These are phyloP conservation scores for Imleria badia DNA, from an alignment of 768 basidiomycete species.

Conservation along the genomic window DNA sequence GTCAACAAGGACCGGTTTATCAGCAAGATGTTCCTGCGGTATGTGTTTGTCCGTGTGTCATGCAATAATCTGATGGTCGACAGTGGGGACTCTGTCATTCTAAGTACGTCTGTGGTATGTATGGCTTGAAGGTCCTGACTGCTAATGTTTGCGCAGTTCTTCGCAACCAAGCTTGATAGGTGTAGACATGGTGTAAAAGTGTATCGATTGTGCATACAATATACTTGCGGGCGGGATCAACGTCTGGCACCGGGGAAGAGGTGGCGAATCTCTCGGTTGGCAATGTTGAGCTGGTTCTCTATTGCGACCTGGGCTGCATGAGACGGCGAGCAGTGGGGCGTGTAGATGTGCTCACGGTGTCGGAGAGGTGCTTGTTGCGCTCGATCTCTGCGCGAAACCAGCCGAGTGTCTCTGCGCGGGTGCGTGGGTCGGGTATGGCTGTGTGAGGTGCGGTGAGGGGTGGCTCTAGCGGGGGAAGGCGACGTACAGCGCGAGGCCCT, in stretches of 20 bases:
- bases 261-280: constrained; percentile 59
- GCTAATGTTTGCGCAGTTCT: constrained; percentile 56
- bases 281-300: constrained; percentile 56
- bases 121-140: constrained; percentile 17
- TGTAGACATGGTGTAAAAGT: background rate
- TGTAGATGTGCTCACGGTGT: constrained; percentile 44
- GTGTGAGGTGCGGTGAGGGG: constrained; percentile 7
- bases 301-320: constrained; percentile 47
- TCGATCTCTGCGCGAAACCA: constrained; percentile 80
- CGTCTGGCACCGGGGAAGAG: constrained; percentile 40
- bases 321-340: background rate
- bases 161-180: constrained; percentile 65
- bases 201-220: constrained; percentile 1
- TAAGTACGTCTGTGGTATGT: constrained; percentile 59
- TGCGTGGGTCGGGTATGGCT: constrained; percentile 63
- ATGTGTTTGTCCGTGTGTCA: constrained; percentile 24
- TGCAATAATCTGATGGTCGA: constrained; percentile 12
- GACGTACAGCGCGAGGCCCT: constrained; percentile 64
- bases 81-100: constrained; percentile 96
- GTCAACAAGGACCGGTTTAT: constrained; percentile 99
- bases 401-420: constrained; percentile 62
- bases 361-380: constrained; percentile 53
- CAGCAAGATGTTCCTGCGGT: constrained; percentile 98
- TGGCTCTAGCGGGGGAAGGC: background rate
- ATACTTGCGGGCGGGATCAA: background rate